Evolutionary conservation across 306 rosid genomes (phyloP), one percentile per base, ranked within the genome.

Genomic region (Sicyos baderoa): DNA sequence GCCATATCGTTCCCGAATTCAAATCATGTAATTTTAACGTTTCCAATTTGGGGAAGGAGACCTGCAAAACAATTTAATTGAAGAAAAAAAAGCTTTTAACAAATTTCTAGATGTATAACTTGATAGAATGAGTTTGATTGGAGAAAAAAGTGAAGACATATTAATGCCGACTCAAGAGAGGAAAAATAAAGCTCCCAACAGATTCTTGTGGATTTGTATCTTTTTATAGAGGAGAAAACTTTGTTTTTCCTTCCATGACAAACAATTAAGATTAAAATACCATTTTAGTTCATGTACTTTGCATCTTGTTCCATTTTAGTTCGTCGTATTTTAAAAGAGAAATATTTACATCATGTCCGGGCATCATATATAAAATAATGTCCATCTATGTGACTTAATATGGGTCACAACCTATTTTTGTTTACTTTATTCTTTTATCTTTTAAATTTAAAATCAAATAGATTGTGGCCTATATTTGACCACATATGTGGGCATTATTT

Each of bases 31-130:
- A 29, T 4, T 58, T 54, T 63, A 72, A 13, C 25, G 54, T 75
- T 51, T 74, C 72, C 49, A 77, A 69, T 16, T 72, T 80, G 54
- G 78, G 72, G 57, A 76, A 6, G 4, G 6, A 42, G 70, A 74
- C 56, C 78, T 73, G 44, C 57, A 48, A 14, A 13, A 13, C 52
- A 48, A 48, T 48, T 48, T 4, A 13, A 37, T 37, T 0, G n/a
- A 18, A 50, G 44, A 32, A 44, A 40, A 57, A 25, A 25, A 3
- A 1, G 22, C 2, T 12, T 57, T 4, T 23, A 4, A 13, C 7
- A 22, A 4, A 45, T 23, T 21, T 25, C 1, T 5, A 11, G 17
- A 18, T 54, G 23, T 21, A 18, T 21, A 45, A 45, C 2, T 45
- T 21, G 16, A 21, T 32, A 19, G 60, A 18, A 18, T 21, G 15